Base-by-base conservation (phyloP, 192 early-diverging fungal genomes). In the Physocladia obscura region DNA sequence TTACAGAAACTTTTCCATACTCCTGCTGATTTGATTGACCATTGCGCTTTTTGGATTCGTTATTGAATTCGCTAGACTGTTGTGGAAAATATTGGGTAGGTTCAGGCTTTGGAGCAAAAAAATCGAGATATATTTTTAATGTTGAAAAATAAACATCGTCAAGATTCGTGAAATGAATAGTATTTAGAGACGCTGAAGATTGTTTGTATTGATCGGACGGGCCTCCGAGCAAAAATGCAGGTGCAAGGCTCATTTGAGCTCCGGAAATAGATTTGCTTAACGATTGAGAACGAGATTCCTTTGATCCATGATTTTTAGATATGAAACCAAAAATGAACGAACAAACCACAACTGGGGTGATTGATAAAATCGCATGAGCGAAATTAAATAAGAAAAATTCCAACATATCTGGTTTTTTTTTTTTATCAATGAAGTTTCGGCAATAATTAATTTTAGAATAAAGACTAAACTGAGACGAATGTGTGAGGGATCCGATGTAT, bases 381-480 rank as follows among this genome's bases (percentile, higher is more conserved):
- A 79, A 73, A 4, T 47, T 64, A 37, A 63, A 79, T 19, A 79
- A 69, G 49, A 76, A 79, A 49, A 57, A 79, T 59, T 79, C 77
- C 32, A 79, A 67, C 73, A 79, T 79, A 63, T 79, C 76, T 78
- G 38, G 17, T n/a, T n/a, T n/a, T n/a, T n/a, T n/a, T n/a, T n/a
- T n/a, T n/a, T n/a, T n/a, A n/a, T n/a, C n/a, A 40, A 37, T 26
- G 26, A 27, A 55, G n/a, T 24, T 67, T 54, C 0, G 0, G n/a
- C 8, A 44, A n/a, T n/a, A 44, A 55, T 13, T 11, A 26, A 26
- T 55, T 55, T 17, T 13, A 47, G n/a, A 17, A 27, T 27, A 21
- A 55, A 11, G 52, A 21, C 17, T 55, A 11, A 55, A 55, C 52
- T 55, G 52, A 55, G n/a, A 26, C 26, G 52, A n/a, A 55, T 13